Evolutionary conservation across 345 rosid species (phyloP), one percentile per base, ranked within the genome.

Genomic region (Pistacia atlantica): DNA sequence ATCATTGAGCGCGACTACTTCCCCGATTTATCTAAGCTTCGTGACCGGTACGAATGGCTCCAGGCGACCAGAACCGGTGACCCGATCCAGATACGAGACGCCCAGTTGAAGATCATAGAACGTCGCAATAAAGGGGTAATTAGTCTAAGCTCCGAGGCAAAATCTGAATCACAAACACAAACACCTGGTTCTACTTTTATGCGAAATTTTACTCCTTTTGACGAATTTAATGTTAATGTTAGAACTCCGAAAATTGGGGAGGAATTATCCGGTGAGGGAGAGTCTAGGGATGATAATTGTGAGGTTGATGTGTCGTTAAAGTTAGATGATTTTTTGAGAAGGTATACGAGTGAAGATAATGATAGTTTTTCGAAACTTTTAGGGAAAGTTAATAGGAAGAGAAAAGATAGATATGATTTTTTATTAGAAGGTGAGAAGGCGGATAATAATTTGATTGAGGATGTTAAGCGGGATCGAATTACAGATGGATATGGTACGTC

Each of bases 401-500:
- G 88, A 90, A 93, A 92, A 78, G 97, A 93, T 78, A 90, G 83
- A 76, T 90, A 85, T 17, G 90, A 28, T 42, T 87, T 85, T 83
- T 83, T 96, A 71, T 83, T 84, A 35, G 93, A 82, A 77, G 91
- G 94, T 1, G 95, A 93, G 59, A 85, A 88, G 63, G 81, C 74
- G 63, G 88, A 81, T 71, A 84, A 55, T 78, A 79, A 80, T 66
- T 62, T 78, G 60, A 86, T 90, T 49, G 97, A 86, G 77, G 97
- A 86, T 83, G 88, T 49, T 0, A 80, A 89, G 83, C 87, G 75
- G 83, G 97, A 94, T 72, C 84, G 97, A 84, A 86, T 92, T 68
- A 96, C 99, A 0, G 99, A 96, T 80, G 99, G 99, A 22, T 96
- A 90, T 57, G 99, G 97, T 28, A 93, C 99, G 0, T 93, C 98